These are phyloP conservation scores for Cladosporium sp. DNA, from an alignment of 2,329 filamentous ascomycete species.

Conservation along the genomic window DNA sequence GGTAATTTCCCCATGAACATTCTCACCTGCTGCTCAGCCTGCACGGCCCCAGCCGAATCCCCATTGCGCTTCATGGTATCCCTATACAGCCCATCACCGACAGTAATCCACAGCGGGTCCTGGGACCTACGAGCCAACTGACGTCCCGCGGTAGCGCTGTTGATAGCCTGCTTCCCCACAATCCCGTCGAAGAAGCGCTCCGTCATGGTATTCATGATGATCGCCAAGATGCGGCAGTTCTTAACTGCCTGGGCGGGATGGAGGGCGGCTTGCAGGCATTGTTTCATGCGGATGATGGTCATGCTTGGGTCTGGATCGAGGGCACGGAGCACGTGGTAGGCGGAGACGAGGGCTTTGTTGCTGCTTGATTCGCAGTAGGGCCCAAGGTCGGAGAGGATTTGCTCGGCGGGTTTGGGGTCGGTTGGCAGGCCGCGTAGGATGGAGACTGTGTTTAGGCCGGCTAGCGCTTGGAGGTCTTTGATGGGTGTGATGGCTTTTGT, in stretches of 20 bases:
- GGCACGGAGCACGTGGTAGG: constrained; percentile 71
- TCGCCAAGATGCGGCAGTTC: constrained; percentile 76
- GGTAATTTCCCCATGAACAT: constrained; percentile 21
- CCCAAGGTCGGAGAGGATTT: constrained; percentile 61
- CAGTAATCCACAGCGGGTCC: constrained; percentile 45
- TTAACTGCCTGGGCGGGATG: constrained; percentile 61
- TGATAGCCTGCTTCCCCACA: constrained; percentile 58
- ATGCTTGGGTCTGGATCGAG: constrained; percentile 54
- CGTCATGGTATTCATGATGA: constrained; percentile 81
- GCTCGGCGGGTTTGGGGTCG: constrained; percentile 45
- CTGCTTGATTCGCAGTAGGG: constrained; percentile 63
- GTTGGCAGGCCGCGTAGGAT: constrained; percentile 38
- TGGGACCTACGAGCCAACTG: constrained; percentile 51
- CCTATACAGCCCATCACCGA: constrained; percentile 72
- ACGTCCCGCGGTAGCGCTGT: constrained; percentile 46
- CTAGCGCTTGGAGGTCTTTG: constrained; percentile 43
- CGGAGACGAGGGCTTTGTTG: constrained; percentile 70
- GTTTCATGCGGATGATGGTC: constrained; percentile 74
- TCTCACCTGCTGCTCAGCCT: constrained; percentile 20
- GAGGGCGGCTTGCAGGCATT: constrained; percentile 69
- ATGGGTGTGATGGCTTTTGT: constrained; percentile 21
- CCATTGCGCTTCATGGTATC: constrained; percentile 71
- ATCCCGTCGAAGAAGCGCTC: constrained; percentile 76
- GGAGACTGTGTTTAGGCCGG: constrained; percentile 44
- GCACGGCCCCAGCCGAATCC: constrained; percentile 24